Evolutionary conservation across 345 rosid genomes (phyloP), one percentile per base, ranked within the genome.

Genomic region (Gossypium thurberi): DNA sequence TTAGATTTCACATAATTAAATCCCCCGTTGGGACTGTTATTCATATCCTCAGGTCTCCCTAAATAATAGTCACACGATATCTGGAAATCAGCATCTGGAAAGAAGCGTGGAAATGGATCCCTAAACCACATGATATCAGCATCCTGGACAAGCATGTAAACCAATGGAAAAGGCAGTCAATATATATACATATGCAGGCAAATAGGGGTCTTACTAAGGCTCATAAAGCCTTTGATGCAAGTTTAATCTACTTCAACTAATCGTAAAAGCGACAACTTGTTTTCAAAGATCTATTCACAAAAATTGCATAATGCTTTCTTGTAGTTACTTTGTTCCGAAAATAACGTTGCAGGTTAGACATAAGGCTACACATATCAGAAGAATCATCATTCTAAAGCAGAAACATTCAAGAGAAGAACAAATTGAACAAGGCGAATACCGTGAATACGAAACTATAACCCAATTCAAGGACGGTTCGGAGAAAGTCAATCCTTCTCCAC

Each of bases 401-500:
- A 43, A 18, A 6, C 69, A 43, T 65, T 65, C 28, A 47, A 10
- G 51, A 2, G 14, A 44, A 18, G 10, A 65, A 44, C 51, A 40
- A 42, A 11, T 20, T 20, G 53, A 67, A 14, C 21, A 14, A 28
- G 46, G 33, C 18, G 55, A 67, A 75, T 88, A 94, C 98, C 84
- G 98, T 92, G 88, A 92, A 94, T 65, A 94, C 82, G 37, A 94
- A 94, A 74, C 80, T 85, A 78, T 90, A 94, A 8, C 97, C 97
- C 91, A 89, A 28, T 75, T 90, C 93, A 77, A 94, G 98, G 76
- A 94, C 89, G 62, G 87, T 60, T 2, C 83, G 84, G 55, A 94
- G 75, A 77, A 94, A 90, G 53, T 89, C 90, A 63, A 94, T 88
- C 75, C 98, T 85, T 78, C 86, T 88, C 97, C 98, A 94, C 98